These are phyloP conservation scores for Chlorella variabilis DNA, from an alignment of 163 green algal genomes.

Conservation along the genomic window DNA sequence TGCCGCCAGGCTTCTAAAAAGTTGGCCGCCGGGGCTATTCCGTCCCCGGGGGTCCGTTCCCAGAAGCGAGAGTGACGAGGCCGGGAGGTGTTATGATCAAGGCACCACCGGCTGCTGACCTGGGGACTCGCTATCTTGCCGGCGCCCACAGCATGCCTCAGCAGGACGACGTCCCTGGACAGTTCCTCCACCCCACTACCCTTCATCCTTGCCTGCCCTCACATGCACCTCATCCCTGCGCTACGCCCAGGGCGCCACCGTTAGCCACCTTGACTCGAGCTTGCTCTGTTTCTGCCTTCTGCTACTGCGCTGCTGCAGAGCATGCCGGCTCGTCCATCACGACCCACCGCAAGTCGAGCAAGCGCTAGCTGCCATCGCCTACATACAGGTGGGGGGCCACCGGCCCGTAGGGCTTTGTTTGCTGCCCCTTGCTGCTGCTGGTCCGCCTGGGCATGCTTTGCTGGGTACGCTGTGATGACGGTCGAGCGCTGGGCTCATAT, in stretches of 20 bases:
- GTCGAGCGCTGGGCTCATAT: slow-evolving; percentile 53
- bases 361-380: too few relatives aligned
- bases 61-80: slow-evolving; percentile 61
- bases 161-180: slow-evolving; percentile 54
- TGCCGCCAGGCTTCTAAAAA: slow-evolving; percentile 42
- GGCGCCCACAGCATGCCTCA: slow-evolving; percentile 21
- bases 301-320: too few relatives aligned
- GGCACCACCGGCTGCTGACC: slow-evolving; percentile 49
- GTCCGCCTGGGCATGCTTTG: not conserved
- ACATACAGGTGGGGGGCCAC: too few relatives aligned
- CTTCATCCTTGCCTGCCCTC: not conserved
- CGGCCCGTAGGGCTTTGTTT: too few relatives aligned
- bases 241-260: too few relatives aligned
- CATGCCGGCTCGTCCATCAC: too few relatives aligned
- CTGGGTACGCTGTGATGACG: slow-evolving; percentile 57
- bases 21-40: slow-evolving; percentile 43
- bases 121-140: slow-evolving; percentile 60
- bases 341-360: too few relatives aligned
- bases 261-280: too few relatives aligned
- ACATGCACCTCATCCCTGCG: too few relatives aligned
- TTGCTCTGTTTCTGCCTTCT: too few relatives aligned
- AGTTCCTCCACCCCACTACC: not conserved
- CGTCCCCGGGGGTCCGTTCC: slow-evolving; percentile 54
- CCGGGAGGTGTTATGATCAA: slow-evolving; percentile 64
- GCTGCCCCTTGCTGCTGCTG: too few relatives aligned